These are phyloP conservation scores for Pythium aristosporum DNA, from an alignment of 352 stramenopile genomes.

Conservation along the genomic window DNA sequence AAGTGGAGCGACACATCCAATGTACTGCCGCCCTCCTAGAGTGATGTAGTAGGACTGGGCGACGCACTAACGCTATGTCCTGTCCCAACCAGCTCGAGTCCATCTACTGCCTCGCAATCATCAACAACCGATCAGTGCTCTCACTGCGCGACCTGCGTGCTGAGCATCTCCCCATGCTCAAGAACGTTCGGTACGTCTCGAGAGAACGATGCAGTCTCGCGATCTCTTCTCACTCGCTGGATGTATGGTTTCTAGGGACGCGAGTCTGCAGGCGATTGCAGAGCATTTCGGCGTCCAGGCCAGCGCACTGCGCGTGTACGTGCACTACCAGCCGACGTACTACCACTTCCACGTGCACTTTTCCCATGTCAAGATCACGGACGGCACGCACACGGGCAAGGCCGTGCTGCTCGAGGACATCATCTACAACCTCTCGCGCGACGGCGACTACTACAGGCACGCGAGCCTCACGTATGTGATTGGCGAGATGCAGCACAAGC, in stretches of 20 bases:
- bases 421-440: slow-evolving; percentile 72
- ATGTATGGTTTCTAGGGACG: slow-evolving; percentile 28
- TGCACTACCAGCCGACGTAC: slow-evolving; percentile 89
- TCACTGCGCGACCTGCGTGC: slow-evolving; percentile 74
- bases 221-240: neutral
- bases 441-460: slow-evolving; percentile 68
- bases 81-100: slow-evolving; percentile 55
- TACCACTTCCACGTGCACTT: slow-evolving; percentile 90
- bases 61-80: neutral
- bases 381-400: slow-evolving; percentile 76
- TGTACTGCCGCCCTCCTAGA: slow-evolving; percentile 26
- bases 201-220: neutral
- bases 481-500: slow-evolving; percentile 81
- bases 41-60: neutral
- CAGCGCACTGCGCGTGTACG: slow-evolving; percentile 74
- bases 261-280: slow-evolving; percentile 48
- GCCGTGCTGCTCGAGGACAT: slow-evolving; percentile 83
- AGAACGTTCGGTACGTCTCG: slow-evolving; percentile 61
- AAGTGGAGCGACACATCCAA: slow-evolving; percentile 80
- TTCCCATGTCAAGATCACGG: slow-evolving; percentile 79
- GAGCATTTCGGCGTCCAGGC: slow-evolving; percentile 52
- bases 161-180: slow-evolving; percentile 59
- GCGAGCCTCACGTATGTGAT: slow-evolving; percentile 75
- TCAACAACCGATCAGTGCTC: slow-evolving; percentile 68
- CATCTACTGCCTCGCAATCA: slow-evolving; percentile 80